Evolutionary conservation across 176 grass and related monocot species (phyloP), one percentile per base, ranked within the genome.

Genomic region (Juncus inflexus): DNA sequence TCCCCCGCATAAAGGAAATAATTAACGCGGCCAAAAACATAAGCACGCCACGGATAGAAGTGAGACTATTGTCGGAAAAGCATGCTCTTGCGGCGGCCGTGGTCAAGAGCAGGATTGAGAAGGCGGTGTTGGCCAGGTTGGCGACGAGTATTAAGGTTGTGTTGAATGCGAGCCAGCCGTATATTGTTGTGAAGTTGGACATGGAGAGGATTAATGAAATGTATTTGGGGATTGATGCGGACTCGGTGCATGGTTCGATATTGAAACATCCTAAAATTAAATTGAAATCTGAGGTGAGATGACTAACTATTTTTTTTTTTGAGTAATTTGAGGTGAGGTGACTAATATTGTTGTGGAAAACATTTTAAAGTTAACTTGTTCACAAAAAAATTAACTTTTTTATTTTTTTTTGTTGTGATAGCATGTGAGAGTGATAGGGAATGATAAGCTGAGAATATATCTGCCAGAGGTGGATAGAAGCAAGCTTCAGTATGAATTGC

Each of bases 1-100:
- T 96, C 78, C 91, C 91, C 61, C 84, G 91, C 38, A 96, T 96
- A 76, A 96, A 83, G 87, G 91, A 96, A 84, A 96, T 96, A 75
- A 96, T 96, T 69, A 91, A 96, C 72, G 91, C 82, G 41, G 53
- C 91, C 42, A 96, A 91, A 79, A 96, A 90, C 35, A 96, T 96
- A 80, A 96, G 84, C 64, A 96, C 91, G 15, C 91, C 87, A 13
- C 75, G 90, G 62, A 81, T 96, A 40, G 83, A 79, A 15, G 82
- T 87, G 67, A 79, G 52, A 43, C 82, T 96, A 76, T 36, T 88
- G 43, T 68, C 60, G 42, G 71, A 64, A 61, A 19, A 67, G 69
- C 76, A 91, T 75, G 79, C 73, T 12, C 14, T 78, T 16, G 82
- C 74, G 19, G 87, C 87, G 68, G 70, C 77, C 12, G 81, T 86